phyloP scores from a whole-genome alignment of 2,329 filamentous ascomycete species.

The Aspergillus jensenii region DNA sequence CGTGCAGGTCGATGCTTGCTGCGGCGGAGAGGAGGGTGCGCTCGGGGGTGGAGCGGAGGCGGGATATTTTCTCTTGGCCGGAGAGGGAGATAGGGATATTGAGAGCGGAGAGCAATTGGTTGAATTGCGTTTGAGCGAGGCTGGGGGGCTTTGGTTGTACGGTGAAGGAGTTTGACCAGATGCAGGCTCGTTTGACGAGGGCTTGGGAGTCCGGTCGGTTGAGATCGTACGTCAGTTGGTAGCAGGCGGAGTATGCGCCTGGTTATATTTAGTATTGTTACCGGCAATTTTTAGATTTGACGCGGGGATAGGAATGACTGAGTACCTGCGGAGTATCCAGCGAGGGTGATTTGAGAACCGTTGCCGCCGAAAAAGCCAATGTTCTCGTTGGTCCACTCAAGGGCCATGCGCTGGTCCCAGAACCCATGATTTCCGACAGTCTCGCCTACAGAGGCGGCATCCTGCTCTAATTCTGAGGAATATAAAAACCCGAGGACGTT shows the following conservation, averaged over 20 bases:
- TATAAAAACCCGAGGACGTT: constrained; percentile 59
- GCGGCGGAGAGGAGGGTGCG: constrained; percentile 45
- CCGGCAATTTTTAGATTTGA: not conserved
- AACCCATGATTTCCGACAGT: constrained; percentile 54
- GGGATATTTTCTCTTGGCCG: constrained; percentile 45
- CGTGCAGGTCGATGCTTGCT: constrained; percentile 46
- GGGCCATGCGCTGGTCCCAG: constrained; percentile 57
- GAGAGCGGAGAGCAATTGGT: constrained; percentile 49
- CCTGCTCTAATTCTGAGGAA: constrained; percentile 47
- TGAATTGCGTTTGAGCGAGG: constrained; percentile 53
- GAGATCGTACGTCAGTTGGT: constrained; percentile 59
- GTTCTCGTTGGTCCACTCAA: constrained; percentile 57
- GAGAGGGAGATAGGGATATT: constrained; percentile 43
- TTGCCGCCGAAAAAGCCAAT: constrained; percentile 54
- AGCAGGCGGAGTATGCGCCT: constrained; percentile 56
- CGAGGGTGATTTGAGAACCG: constrained; percentile 52
- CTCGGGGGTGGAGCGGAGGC: constrained; percentile 43
- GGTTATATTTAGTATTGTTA: constrained; percentile 6
- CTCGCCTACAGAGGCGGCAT: constrained; percentile 38
- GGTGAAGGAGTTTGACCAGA: constrained; percentile 55
- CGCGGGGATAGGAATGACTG: not conserved
- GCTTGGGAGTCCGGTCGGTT: constrained; percentile 46
- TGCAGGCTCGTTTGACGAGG: constrained; percentile 53
- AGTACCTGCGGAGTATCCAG: constrained; percentile 55
- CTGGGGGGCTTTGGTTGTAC: constrained; percentile 51